phyloP scores from a whole-genome alignment of 495 filamentous ascomycete species.

The Tuber aestivum region DNA sequence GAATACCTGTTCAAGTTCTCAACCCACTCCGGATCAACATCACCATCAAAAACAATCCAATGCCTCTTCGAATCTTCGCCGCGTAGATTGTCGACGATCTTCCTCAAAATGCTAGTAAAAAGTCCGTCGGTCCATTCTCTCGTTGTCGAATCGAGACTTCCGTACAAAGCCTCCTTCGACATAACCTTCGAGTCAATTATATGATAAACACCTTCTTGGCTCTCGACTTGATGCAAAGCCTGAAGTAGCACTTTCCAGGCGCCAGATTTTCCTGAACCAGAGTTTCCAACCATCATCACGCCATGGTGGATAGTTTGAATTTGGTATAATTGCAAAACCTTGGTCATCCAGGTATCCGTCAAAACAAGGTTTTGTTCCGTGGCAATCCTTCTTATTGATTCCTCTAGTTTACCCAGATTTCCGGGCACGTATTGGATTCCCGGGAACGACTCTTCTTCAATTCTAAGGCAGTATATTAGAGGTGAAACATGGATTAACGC shows the following conservation, averaged over 20 bases:
- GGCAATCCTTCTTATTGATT: constrained; percentile 75
- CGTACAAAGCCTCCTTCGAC: constrained; percentile 96
- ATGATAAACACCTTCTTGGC: constrained; percentile 87
- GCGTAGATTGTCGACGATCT: constrained; percentile 97
- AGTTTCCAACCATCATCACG: constrained; percentile 99
- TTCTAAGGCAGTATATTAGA: constrained; percentile 41
- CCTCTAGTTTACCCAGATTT: constrained; percentile 67
- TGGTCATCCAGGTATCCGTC: constrained; percentile 92
- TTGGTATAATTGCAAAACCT: constrained; percentile 91
- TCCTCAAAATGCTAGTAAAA: constrained; percentile 94
- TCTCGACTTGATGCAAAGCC: constrained; percentile 83
- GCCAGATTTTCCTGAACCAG: constrained; percentile 88
- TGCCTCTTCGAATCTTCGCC: constrained; percentile 93
- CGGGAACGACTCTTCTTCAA: constrained; percentile 83
- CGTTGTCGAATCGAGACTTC: constrained; percentile 90
- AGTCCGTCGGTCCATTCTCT: constrained; percentile 97
- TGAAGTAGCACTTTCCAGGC: constrained; percentile 93
- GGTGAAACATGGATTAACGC: not conserved
- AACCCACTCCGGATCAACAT: constrained; percentile 99
- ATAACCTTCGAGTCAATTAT: constrained; percentile 99
- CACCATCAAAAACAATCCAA: constrained; percentile 98
- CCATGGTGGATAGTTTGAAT: constrained; percentile 97
- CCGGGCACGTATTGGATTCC: constrained; percentile 89
- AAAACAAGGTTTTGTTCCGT: constrained; percentile 75
- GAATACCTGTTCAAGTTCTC: constrained; percentile 82